phyloP scores from a whole-genome alignment of 352 stramenopile species.

The Elongisporangium undulatum region DNA sequence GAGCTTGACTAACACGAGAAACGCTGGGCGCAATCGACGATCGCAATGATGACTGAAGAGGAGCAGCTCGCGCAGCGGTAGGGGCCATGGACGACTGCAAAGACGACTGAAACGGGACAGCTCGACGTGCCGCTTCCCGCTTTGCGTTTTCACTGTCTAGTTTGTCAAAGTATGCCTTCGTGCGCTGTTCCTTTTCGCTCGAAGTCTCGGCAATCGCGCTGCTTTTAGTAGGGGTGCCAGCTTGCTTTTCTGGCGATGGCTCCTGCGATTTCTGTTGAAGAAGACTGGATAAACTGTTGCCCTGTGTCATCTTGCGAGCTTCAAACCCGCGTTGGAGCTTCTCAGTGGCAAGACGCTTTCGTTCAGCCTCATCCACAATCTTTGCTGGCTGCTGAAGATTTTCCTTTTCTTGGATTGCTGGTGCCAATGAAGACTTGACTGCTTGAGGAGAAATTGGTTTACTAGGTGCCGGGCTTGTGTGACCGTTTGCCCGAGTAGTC shows the following conservation, averaged over 20 bases:
- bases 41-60: conserved; percentile 10
- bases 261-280: not conserved
- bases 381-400: not conserved
- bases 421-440: conserved; percentile 3
- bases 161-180: conserved; percentile 48
- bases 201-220: not conserved
- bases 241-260: not conserved
- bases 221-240: not conserved
- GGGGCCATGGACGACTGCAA: conserved; percentile 28
- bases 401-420: not conserved
- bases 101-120: conserved; percentile 49
- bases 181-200: conserved; percentile 41
- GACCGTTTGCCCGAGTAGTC: not conserved
- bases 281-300: conserved; percentile 18
- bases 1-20: conserved; percentile 5
- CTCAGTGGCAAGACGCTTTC: conserved; percentile 23
- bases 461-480: not conserved
- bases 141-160: conserved; percentile 50
- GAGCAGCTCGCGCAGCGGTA: conserved; percentile 5
- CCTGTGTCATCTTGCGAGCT: conserved; percentile 29
- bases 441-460: conserved; percentile 1
- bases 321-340: conserved; percentile 37
- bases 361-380: conserved; percentile 26
- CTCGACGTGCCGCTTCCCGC: conserved; percentile 29
- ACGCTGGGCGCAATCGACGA: conserved; percentile 10